Percentiles rank a stretch among this genome's conserved stretches.
Evolutionary conservation across 73 alveolate species (phyloP).

Genomic region (Paramecium bursaria): DNA sequence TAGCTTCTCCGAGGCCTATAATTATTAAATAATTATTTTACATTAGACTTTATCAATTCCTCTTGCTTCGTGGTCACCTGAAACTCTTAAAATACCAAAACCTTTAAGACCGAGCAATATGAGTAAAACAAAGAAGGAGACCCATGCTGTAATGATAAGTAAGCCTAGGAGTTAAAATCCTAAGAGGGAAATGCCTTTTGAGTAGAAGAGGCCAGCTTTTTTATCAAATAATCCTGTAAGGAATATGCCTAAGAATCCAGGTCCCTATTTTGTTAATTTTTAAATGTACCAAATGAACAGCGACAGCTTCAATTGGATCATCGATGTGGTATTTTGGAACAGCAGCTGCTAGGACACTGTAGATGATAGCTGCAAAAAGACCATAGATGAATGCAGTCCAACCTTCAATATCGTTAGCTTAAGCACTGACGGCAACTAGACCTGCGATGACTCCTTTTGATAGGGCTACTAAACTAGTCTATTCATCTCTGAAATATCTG

Average conservation of each 20-base stretch:
- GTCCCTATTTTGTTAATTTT: constrained; percentile 21
- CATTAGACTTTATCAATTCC: constrained; percentile 46
- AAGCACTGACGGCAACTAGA: constrained; percentile 12
- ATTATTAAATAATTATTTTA: neutral
- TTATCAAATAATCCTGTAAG: constrained; percentile 36
- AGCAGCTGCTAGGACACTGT: neutral
- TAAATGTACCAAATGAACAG: constrained; percentile 11
- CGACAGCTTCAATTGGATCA: constrained; percentile 38
- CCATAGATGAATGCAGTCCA: constrained; percentile 42
- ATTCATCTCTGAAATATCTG: constrained; percentile 24
- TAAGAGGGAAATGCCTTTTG: constrained; percentile 6
- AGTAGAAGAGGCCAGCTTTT: constrained; percentile 26
- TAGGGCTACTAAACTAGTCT: constrained; percentile 6
- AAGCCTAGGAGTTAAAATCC: constrained; percentile 29
- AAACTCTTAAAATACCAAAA: constrained; percentile 47
- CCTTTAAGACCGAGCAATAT: constrained; percentile 31
- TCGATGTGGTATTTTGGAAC: constrained; percentile 1
- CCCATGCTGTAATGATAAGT: constrained; percentile 49
- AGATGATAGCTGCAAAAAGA: constrained; percentile 17
- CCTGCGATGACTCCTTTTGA: constrained; percentile 48
- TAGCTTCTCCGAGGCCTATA: constrained; percentile 37
- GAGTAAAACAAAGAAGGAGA: constrained; percentile 48
- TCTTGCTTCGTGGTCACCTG: constrained; percentile 1
- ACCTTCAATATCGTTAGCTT: constrained; percentile 9
- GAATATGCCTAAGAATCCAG: constrained; percentile 39